Evolutionary conservation across 1,284 basidiomycete species (phyloP).

Genomic region (Cryptococcus sp.): DNA sequence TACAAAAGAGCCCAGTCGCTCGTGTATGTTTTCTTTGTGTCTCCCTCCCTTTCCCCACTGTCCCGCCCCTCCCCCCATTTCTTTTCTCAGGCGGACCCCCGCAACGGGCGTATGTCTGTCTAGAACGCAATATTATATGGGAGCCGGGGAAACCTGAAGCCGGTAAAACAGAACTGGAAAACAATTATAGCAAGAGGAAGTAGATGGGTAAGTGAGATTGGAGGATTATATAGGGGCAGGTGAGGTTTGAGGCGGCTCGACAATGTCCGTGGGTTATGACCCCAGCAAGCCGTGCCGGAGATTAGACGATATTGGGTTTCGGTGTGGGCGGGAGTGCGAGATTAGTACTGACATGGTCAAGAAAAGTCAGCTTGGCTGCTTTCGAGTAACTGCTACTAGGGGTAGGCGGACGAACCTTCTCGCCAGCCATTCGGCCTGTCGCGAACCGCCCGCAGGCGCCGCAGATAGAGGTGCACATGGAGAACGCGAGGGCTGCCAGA

Average conservation of each 20-base stretch:
- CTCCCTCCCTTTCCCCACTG: background rate
- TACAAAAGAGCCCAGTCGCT: background rate
- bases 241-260: no score
- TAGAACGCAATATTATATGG: background rate
- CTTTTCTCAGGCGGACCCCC: background rate
- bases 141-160: background rate
- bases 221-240: no score
- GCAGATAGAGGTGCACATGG: conserved; percentile 62
- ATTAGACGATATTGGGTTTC: background rate
- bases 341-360: conserved; percentile 5
- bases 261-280: no score
- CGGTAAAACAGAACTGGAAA: background rate
- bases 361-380: background rate
- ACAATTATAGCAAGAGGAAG: background rate
- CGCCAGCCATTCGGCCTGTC: conserved; percentile 45
- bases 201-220: no score
- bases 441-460: conserved; percentile 64
- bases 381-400: no score
- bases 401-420: conserved; percentile 37
- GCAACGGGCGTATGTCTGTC: background rate
- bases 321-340: background rate
- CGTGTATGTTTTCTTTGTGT: background rate
- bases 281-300: background rate
- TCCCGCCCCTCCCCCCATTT: background rate
- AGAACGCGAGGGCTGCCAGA: conserved; percentile 61